Base-by-base conservation (phyloP, 768 basidiomycete genomes). In the Wakefieldia striispora region DNA sequence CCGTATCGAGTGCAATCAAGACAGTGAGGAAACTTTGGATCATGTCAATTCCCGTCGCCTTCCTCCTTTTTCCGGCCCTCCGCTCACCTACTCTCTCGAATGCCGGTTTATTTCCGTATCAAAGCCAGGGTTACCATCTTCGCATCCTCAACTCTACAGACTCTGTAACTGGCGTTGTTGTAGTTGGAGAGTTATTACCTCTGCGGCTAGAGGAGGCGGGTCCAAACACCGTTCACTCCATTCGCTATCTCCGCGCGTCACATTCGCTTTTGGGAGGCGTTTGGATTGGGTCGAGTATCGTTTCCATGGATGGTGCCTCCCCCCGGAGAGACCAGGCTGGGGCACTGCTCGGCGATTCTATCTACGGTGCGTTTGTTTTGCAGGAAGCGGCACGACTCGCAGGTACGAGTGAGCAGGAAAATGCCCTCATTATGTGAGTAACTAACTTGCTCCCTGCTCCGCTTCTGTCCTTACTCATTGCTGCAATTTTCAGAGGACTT, bases 351-450 rank as follows among this genome's bases (percentile, higher is more conserved):
- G 87, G 88, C 11, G 87, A 91, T 58, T 88, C 89, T 2, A 84
- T 95, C 40, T 95, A 95, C 63, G 77, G 74, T 19, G 77, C 92
- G 0, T 97, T 97, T 63, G 76, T 88, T 6, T 64, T 97, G 16
- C 95, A 97, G 65, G 95, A 97, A 63, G 89, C 87, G 2, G 85
- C 75, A 13, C 79, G 90, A 10, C 67, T 97, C 26, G 79, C 86
- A 12, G 75, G 83, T 51, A 80, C 75, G 40, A 75, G 79, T 39
- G 53, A 59, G 38, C 68, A 64, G 57, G 72, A 82, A 51, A 82
- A 78, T 59, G 89, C 79, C 3, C 71, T 89, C 53, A 71, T 88
- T 47, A 91, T 91, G 92, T 91, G 65, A 55, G 83, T 63, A 31
- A 13, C 19, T 31, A 33, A 17, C 35, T 13, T 21, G 36, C 21